Conservation (phyloP, 2,329 filamentous ascomycete genomes). For the Fusarium tjaetaba region DNA sequence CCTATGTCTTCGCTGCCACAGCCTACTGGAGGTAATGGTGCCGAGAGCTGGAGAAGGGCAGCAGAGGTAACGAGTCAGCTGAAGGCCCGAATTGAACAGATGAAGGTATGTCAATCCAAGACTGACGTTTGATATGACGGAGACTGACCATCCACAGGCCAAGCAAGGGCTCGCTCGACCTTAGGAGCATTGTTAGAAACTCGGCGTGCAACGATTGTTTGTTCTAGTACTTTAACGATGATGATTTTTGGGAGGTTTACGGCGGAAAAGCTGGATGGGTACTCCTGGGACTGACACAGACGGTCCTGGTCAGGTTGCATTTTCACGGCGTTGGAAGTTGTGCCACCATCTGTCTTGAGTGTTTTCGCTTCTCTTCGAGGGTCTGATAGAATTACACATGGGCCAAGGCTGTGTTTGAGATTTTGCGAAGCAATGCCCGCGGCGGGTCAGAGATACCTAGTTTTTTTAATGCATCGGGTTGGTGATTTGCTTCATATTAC, state of each 20-base stretch:
- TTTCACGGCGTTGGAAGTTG: conserved; percentile 45
- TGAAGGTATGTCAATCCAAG: conserved; percentile 72
- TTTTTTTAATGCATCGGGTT: conserved; percentile 44
- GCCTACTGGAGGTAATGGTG: conserved; percentile 47
- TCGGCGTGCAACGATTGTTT: conserved; percentile 14
- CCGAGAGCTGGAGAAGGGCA: conserved; percentile 94
- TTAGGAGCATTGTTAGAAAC: conserved; percentile 29
- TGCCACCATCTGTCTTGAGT: conserved; percentile 39
- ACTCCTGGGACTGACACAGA: conserved; percentile 31
- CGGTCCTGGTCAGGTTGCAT: conserved; percentile 42
- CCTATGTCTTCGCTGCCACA: conserved; percentile 51
- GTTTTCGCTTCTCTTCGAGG: conserved; percentile 33
- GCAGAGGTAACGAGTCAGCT: conserved; percentile 97
- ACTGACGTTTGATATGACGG: too few species aligned
- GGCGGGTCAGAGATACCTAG: conserved; percentile 42
- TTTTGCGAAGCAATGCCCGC: conserved; percentile 38
- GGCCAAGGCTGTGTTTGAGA: conserved; percentile 33
- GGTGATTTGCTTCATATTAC: conserved; percentile 21
- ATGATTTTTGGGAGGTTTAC: conserved; percentile 36
- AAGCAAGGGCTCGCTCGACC: conserved; percentile 62
- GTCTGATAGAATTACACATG: conserved; percentile 37
- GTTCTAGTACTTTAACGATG: conserved; percentile 36
- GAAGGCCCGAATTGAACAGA: conserved; percentile 97
- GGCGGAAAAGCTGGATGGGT: conserved; percentile 37
- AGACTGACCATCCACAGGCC: conserved; percentile 49